A percentile compares a stretch with the other conserved stretches of the same genome.
Conservation (phyloP, 305 asterid species). For the Fraxinus sp. region DNA sequence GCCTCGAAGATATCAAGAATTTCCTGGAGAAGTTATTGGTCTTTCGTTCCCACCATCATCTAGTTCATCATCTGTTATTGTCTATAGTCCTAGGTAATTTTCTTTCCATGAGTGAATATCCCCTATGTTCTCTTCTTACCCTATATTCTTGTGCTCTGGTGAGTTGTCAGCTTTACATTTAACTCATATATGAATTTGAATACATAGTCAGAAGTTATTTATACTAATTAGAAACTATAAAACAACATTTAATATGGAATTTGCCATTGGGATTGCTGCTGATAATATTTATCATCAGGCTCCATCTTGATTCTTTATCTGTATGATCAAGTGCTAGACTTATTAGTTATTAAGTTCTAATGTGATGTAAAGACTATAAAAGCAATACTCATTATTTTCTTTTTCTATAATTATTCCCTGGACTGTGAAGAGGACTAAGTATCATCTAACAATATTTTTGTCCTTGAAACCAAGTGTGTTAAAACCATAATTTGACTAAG, state of each 20-base stretch:
- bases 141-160: neutral
- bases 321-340: neutral
- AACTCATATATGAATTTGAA: neutral
- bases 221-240: neutral
- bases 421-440: neutral
- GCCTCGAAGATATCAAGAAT: conserved; percentile 88
- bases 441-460: neutral
- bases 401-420: neutral
- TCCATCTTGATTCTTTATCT: neutral
- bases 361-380: neutral
- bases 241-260: neutral
- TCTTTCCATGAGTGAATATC: conserved; percentile 1
- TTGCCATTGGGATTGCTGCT: neutral
- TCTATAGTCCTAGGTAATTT: conserved; percentile 86
- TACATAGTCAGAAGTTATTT: neutral
- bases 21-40: conserved; percentile 98
- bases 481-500: neutral
- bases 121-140: neutral
- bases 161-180: neutral
- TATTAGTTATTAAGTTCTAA: neutral
- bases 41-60: conserved; percentile 77
- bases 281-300: neutral
- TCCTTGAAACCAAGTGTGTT: neutral
- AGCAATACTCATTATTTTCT: neutral
- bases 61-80: conserved; percentile 65